Evolutionary conservation across 2,329 filamentous ascomycete species (phyloP).

Genomic region (Calonectria henricotiae): DNA sequence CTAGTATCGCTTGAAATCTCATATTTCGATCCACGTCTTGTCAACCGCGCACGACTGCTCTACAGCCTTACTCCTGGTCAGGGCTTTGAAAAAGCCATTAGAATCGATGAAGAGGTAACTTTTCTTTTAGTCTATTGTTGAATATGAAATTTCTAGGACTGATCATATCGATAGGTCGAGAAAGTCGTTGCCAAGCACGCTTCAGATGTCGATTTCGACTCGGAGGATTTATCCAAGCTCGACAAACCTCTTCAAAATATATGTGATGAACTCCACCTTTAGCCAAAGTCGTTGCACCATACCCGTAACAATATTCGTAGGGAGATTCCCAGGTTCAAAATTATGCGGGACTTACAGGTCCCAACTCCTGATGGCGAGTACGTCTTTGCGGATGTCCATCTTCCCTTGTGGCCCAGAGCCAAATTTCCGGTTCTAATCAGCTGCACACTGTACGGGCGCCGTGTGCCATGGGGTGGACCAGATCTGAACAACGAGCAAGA

Average conservation of each 20-base stretch:
- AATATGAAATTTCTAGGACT: background rate
- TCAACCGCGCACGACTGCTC: background rate
- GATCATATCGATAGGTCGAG: background rate
- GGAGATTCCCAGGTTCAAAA: slow-evolving; percentile 5
- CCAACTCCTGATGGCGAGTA: background rate
- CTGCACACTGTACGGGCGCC: background rate
- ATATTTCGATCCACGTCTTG: background rate
- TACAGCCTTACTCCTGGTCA: background rate
- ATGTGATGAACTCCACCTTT: background rate
- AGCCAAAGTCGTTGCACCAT: background rate
- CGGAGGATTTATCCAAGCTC: background rate
- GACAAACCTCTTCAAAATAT: background rate
- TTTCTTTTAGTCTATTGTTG: too few species aligned
- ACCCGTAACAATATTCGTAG: slow-evolving; percentile 6
- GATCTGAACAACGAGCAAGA: slow-evolving; percentile 1
- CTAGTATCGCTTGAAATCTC: background rate
- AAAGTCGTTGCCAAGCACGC: background rate
- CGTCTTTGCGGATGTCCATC: slow-evolving; percentile 4
- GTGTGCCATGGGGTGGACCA: slow-evolving; percentile 7
- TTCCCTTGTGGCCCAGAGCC: background rate
- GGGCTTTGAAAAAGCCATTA: slow-evolving; percentile 2
- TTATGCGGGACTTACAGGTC: background rate
- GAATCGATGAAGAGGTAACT: background rate
- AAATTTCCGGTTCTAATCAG: slow-evolving; percentile 9
- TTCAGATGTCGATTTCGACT: slow-evolving; percentile 4